Percentiles rank a stretch among this genome's conserved stretches.
These are phyloP conservation scores for Musa schizocarpa DNA, from an alignment of 176 grass and related monocot species.

Conservation along the genomic window DNA sequence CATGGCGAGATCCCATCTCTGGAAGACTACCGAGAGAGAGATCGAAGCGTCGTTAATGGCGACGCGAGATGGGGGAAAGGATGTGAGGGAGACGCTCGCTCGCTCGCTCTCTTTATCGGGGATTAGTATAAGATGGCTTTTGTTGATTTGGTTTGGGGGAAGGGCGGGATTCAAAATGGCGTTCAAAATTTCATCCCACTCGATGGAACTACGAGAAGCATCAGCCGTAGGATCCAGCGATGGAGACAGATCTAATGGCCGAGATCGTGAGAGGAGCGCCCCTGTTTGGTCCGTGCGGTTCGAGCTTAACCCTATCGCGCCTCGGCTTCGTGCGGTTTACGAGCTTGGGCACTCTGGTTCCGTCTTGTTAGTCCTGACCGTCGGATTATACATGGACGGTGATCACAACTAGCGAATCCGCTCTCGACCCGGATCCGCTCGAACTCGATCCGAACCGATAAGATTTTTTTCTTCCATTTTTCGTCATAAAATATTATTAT, in stretches of 20 bases:
- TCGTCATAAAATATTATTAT: no score
- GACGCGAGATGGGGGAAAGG: background rate
- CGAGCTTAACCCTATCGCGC: no score
- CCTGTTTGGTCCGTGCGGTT: background rate
- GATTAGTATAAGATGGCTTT: background rate
- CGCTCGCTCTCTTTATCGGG: background rate
- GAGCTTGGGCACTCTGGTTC: no score
- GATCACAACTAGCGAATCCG: no score
- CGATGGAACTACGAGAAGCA: background rate
- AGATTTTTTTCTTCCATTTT: no score
- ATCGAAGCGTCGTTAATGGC: conserved; percentile 4
- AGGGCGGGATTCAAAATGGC: conserved; percentile 6
- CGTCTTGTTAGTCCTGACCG: no score
- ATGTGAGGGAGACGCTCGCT: background rate
- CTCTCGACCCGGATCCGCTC: no score
- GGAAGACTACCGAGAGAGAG: background rate
- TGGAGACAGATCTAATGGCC: background rate
- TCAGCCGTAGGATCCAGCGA: background rate
- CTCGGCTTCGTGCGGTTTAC: no score
- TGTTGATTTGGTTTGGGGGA: background rate
- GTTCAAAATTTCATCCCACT: background rate
- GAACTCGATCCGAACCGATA: no score
- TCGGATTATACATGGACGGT: no score
- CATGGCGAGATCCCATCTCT: conserved; percentile 75
- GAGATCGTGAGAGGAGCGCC: background rate